Percentiles rank a stretch among this genome's conserved stretches.
These are phyloP conservation scores for Penicillium odoratum DNA, from an alignment of 495 filamentous ascomycete species.

Conservation along the genomic window DNA sequence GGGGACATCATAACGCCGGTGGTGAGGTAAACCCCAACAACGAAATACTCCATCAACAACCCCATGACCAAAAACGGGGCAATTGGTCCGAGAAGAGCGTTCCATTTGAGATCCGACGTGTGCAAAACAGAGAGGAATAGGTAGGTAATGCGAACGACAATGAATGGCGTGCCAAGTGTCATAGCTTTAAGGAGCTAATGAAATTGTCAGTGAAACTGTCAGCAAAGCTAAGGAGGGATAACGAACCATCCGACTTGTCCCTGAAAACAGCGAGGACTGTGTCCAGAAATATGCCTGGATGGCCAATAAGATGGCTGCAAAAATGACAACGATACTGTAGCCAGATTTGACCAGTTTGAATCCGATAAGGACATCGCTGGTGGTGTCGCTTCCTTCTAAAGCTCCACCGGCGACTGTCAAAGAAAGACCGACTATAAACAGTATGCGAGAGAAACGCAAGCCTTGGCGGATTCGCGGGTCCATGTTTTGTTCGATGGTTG, in stretches of 20 bases:
- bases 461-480: not conserved
- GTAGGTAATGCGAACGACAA: not conserved
- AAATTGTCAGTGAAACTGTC: not conserved
- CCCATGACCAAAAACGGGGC: constrained; percentile 32
- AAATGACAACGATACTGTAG: constrained; percentile 27
- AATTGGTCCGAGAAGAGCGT: constrained; percentile 22
- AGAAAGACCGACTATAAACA: not conserved
- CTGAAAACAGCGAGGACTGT: constrained; percentile 11
- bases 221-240: not conserved
- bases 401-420: not conserved
- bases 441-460: not conserved
- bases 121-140: constrained; percentile 3
- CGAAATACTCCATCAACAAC: constrained; percentile 32
- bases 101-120: constrained; percentile 21
- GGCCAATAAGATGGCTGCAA: constrained; percentile 21
- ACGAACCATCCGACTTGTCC: constrained; percentile 6
- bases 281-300: constrained; percentile 29
- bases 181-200: not conserved
- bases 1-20: constrained; percentile 26
- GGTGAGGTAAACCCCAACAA: constrained; percentile 28
- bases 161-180: not conserved
- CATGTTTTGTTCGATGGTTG: not conserved
- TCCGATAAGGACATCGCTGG: constrained; percentile 4
- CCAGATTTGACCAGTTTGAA: constrained; percentile 28
- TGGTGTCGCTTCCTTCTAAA: not conserved